phyloP scores from a whole-genome alignment of 208 protist genomes.

The Crithidia fasciculata region DNA sequence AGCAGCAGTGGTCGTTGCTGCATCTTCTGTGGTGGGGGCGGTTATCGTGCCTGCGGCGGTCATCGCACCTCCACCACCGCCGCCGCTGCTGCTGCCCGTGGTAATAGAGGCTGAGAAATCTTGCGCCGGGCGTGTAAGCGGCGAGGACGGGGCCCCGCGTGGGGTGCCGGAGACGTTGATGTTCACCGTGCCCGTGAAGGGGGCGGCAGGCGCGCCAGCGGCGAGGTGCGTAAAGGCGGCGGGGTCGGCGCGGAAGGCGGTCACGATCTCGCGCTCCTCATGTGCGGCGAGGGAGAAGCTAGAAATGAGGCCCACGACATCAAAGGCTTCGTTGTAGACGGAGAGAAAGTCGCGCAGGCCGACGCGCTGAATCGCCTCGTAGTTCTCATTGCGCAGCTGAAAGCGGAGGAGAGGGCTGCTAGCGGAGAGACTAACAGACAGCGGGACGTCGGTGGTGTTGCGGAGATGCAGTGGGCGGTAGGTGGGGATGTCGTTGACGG shows the following conservation, averaged over 20 bases:
- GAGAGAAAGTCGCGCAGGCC: conserved; percentile 21
- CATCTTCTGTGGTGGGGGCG: background rate
- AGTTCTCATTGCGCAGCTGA: conserved; percentile 70
- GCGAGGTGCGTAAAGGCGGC: conserved; percentile 58
- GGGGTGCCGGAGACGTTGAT: conserved; percentile 26
- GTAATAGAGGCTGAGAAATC: background rate
- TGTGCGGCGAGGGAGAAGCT: conserved; percentile 38
- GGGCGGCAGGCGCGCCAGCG: conserved; percentile 37
- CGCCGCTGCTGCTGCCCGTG: background rate
- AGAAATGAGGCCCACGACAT: conserved; percentile 57
- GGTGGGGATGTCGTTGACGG: conserved; percentile 68
- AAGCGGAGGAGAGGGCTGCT: conserved; percentile 50
- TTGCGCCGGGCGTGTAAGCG: background rate
- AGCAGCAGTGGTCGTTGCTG: background rate
- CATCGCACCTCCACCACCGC: background rate
- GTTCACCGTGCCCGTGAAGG: conserved; percentile 53
- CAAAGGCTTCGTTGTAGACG: conserved; percentile 69
- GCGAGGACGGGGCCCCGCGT: background rate
- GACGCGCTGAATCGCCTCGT: conserved; percentile 27
- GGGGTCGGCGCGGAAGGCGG: conserved; percentile 61
- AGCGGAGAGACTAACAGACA: conserved; percentile 48
- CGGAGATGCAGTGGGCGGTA: conserved; percentile 54
- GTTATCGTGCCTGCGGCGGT: background rate
- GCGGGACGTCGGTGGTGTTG: conserved; percentile 40
- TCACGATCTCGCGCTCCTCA: conserved; percentile 61